phyloP scores from a whole-genome alignment of 768 basidiomycete genomes.

The Calocera viscosa region DNA sequence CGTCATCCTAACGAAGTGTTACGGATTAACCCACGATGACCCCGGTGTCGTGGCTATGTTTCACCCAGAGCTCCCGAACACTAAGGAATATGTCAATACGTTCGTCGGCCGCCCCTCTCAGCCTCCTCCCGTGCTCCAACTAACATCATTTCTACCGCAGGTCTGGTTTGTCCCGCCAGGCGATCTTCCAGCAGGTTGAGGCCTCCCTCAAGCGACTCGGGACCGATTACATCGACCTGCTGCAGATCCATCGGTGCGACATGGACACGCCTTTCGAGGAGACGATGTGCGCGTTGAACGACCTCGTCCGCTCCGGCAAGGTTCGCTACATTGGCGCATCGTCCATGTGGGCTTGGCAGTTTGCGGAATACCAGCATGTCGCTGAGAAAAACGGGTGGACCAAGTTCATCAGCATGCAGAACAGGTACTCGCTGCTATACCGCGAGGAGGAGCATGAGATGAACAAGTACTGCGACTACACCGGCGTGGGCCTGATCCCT shows the following conservation, averaged over 20 bases:
- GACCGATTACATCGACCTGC: constrained; percentile 61
- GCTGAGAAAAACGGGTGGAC: constrained; percentile 35
- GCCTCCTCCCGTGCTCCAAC: no score
- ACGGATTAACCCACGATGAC: constrained; percentile 12
- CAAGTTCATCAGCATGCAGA: constrained; percentile 58
- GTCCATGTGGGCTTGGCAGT: constrained; percentile 43
- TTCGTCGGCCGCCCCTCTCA: no score
- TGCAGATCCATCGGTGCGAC: constrained; percentile 46
- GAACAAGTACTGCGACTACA: constrained; percentile 36
- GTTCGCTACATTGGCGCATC: constrained; percentile 50
- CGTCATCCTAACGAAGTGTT: constrained; percentile 40
- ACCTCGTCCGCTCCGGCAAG: constrained; percentile 52
- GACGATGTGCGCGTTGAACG: constrained; percentile 55
- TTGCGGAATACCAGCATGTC: constrained; percentile 29
- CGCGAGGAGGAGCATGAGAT: constrained; percentile 55
- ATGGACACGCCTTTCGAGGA: constrained; percentile 30
- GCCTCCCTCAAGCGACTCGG: constrained; percentile 49
- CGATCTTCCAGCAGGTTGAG: constrained; percentile 48
- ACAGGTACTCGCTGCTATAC: constrained; percentile 49
- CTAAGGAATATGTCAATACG: constrained; percentile 42
- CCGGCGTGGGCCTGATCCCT: constrained; percentile 45
- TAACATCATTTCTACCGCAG: no score
- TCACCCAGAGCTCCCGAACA: constrained; percentile 16
- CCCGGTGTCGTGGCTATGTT: constrained; percentile 10
- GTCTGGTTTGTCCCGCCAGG: constrained; percentile 15